phyloP scores from a whole-genome alignment of 2,329 filamentous ascomycete genomes.

The Arthrobotrys conoides region DNA sequence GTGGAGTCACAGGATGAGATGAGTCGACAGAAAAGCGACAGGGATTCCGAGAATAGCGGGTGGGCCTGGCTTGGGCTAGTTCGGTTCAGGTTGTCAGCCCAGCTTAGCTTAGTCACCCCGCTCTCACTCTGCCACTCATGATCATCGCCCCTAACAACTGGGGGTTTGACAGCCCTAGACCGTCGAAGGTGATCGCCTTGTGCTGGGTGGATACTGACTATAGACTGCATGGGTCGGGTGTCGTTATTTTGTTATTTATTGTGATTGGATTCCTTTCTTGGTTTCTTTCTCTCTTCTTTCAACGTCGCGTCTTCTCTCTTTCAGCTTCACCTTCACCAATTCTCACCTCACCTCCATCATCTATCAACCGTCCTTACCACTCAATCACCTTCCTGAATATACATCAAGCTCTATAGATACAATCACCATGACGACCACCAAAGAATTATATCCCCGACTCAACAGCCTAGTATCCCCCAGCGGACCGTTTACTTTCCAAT shows the following conservation, averaged over 20 bases:
- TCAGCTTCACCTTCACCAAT: too few relatives aligned
- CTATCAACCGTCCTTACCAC: too few relatives aligned
- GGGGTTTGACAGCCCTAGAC: too few relatives aligned
- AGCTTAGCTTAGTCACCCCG: constrained; percentile 42
- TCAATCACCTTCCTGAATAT: too few relatives aligned
- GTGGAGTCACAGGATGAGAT: background rate
- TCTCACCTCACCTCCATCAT: background rate
- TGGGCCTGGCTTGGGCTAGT: too few relatives aligned
- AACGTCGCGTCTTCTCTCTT: background rate
- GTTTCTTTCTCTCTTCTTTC: too few relatives aligned
- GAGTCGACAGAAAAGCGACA: background rate
- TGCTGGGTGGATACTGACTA: background rate
- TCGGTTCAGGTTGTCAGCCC: too few relatives aligned
- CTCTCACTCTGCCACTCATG: background rate
- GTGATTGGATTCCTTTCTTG: constrained; percentile 8
- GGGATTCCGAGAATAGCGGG: background rate
- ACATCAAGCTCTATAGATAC: background rate
- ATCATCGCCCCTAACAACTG: background rate
- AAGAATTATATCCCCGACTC: background rate
- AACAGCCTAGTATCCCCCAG: background rate
- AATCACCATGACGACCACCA: background rate
- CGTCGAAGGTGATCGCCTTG: too few relatives aligned
- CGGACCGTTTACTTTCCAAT: constrained; percentile 41
- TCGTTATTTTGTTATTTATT: constrained; percentile 7
- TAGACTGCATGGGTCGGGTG: too few relatives aligned